Evolutionary conservation across 139 green algal species (phyloP).

Genomic region (Ettlia oleoabundans): DNA sequence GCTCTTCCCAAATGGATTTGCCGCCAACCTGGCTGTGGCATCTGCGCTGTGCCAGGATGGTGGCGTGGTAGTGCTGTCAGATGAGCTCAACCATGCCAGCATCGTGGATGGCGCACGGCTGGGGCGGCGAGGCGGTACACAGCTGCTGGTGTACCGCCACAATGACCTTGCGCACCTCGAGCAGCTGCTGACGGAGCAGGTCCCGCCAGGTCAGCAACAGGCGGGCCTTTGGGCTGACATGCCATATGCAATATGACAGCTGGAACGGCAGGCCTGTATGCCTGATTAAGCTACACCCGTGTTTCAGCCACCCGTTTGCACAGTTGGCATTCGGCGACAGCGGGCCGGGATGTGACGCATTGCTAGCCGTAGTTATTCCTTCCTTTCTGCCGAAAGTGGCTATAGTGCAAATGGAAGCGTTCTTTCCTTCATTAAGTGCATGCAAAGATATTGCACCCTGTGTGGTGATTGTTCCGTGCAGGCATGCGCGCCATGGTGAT

Average conservation of each 20-base stretch:
- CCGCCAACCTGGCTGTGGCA: slow-evolving; percentile 88
- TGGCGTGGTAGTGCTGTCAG: slow-evolving; percentile 77
- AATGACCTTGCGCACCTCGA: slow-evolving; percentile 91
- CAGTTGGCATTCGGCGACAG: no score
- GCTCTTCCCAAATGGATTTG: slow-evolving; percentile 91
- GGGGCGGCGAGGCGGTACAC: slow-evolving; percentile 38
- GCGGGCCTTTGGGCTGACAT: background rate
- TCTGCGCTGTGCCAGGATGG: slow-evolving; percentile 48
- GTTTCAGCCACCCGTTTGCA: no score
- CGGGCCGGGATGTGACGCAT: no score
- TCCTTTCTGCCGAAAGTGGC: no score
- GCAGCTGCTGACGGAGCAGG: slow-evolving; percentile 50
- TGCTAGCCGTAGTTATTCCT: no score
- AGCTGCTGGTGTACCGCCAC: slow-evolving; percentile 86
- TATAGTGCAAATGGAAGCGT: no score
- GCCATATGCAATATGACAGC: no score
- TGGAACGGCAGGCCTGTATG: no score
- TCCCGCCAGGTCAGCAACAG: background rate
- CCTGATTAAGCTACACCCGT: no score
- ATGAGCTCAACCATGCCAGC: slow-evolving; percentile 96
- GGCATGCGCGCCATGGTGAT: slow-evolving; percentile 74
- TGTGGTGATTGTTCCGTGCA: no score
- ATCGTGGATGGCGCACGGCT: slow-evolving; percentile 94
- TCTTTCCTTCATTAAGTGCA: no score
- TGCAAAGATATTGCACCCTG: no score